Percentiles rank a stretch among this genome's conserved stretches.
phyloP scores from a whole-genome alignment of 176 grass and related monocot species.

The Dendrocalamus sinicus region DNA sequence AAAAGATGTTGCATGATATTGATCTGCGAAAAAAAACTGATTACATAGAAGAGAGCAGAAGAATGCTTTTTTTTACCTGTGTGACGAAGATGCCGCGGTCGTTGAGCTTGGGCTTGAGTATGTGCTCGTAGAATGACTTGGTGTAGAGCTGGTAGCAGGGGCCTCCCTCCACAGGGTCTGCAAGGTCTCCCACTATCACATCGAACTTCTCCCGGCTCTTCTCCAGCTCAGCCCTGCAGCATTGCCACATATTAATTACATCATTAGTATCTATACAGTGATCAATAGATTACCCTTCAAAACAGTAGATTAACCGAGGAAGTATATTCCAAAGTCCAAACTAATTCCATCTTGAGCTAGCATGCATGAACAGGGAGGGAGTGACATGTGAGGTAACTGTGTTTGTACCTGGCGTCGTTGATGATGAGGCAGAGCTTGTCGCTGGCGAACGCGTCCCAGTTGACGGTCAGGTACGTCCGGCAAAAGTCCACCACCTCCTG shows the following conservation, averaged over 20 bases:
- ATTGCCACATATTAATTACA: background rate
- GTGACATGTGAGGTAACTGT: background rate
- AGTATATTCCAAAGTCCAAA: too few relatives aligned
- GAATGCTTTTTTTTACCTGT: slow-evolving; percentile 7
- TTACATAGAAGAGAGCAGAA: too few relatives aligned
- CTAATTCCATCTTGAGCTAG: background rate
- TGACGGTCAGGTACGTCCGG: slow-evolving; percentile 58
- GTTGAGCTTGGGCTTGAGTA: slow-evolving; percentile 68
- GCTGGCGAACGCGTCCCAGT: slow-evolving; percentile 55
- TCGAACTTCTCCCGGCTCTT: slow-evolving; percentile 67
- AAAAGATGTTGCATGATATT: too few relatives aligned
- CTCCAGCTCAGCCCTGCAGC: slow-evolving; percentile 68
- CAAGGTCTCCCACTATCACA: slow-evolving; percentile 73
- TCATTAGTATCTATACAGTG: background rate
- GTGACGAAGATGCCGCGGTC: slow-evolving; percentile 73
- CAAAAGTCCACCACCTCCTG: slow-evolving; percentile 93
- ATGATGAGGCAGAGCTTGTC: slow-evolving; percentile 75
- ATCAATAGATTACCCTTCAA: background rate
- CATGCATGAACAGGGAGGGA: background rate
- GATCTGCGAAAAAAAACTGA: too few relatives aligned
- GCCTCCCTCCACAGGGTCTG: slow-evolving; percentile 75
- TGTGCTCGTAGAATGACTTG: slow-evolving; percentile 69
- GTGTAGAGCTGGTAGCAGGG: slow-evolving; percentile 91
- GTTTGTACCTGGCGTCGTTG: slow-evolving; percentile 67
- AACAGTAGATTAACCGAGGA: background rate